A percentile compares a stretch with the other conserved stretches of the same genome.
Evolutionary conservation across 148 eudicot genomes (phyloP).

Genomic region (Rhododendron williamsianum): DNA sequence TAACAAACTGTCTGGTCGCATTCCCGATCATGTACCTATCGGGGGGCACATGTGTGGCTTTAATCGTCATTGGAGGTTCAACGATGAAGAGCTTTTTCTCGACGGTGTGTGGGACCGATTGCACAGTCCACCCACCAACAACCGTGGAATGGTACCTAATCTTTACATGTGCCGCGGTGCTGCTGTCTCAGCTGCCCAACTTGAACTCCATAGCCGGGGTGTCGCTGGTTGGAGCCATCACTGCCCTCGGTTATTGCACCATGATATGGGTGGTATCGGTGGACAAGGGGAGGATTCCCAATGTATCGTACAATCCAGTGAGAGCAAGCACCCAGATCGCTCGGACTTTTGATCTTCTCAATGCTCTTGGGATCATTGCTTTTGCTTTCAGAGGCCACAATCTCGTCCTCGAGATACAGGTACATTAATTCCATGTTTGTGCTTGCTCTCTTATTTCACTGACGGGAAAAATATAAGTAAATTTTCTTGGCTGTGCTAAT

Average conservation of each 20-base stretch:
- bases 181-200: conserved; percentile 80
- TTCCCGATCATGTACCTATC: conserved; percentile 70
- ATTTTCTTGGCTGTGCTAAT: neutral
- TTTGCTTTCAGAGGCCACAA: conserved; percentile 91
- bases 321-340: conserved; percentile 23
- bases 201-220: conserved; percentile 89
- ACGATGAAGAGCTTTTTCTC: conserved; percentile 43
- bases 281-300: conserved; percentile 52
- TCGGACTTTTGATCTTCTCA: conserved; percentile 50
- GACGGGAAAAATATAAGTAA: neutral
- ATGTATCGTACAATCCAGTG: conserved; percentile 55
- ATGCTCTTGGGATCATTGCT: conserved; percentile 81
- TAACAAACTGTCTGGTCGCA: conserved; percentile 47
- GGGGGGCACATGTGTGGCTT: conserved; percentile 64
- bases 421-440: conserved; percentile 8
- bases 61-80: conserved; percentile 61
- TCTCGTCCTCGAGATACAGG: conserved; percentile 88
- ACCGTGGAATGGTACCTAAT: conserved; percentile 75
- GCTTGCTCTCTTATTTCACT: neutral
- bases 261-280: conserved; percentile 63
- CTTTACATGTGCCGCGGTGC: conserved; percentile 63
- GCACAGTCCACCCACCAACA: conserved; percentile 41
- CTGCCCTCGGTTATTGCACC: conserved; percentile 71
- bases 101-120: conserved; percentile 39
- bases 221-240: conserved; percentile 68